A percentile compares a stretch with the other conserved stretches of the same genome.
phyloP scores from a whole-genome alignment of 257 asterid species.

The Solanum bulbocastanum region DNA sequence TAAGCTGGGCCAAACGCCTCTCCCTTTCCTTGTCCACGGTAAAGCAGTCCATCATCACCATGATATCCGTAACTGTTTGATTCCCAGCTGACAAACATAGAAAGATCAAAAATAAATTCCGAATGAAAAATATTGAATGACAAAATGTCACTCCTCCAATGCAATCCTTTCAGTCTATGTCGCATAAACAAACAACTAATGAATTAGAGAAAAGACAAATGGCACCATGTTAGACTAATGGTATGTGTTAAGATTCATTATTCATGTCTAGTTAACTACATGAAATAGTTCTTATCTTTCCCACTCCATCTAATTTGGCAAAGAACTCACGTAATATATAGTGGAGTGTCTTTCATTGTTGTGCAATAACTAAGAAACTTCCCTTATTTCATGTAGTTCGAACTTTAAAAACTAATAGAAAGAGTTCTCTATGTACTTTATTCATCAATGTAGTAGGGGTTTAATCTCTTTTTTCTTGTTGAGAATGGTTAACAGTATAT shows the following conservation, averaged over 20 bases:
- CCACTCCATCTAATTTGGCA: background rate
- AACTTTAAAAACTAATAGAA: background rate
- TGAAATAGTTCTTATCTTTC: background rate
- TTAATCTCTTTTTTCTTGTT: background rate
- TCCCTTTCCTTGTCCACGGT: slow-evolving; percentile 88
- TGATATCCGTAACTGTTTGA: slow-evolving; percentile 89
- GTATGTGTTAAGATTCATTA: background rate
- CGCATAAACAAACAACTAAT: background rate
- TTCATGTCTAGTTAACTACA: background rate
- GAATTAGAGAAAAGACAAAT: background rate
- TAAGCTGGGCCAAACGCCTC: slow-evolving; percentile 80
- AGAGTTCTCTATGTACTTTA: background rate
- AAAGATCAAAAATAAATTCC: background rate
- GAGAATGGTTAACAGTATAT: background rate
- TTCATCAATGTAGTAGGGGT: background rate
- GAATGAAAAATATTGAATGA: background rate
- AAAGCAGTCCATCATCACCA: slow-evolving; percentile 86
- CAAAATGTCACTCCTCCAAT: background rate
- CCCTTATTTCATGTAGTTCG: background rate
- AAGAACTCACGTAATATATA: background rate
- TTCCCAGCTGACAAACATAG: slow-evolving; percentile 62
- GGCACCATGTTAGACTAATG: background rate
- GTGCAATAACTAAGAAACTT: background rate
- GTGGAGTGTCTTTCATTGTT: background rate
- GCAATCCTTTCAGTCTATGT: background rate